Base-by-base conservation (phyloP, 257 asterid genomes). In the Marsdenia floribunda region DNA sequence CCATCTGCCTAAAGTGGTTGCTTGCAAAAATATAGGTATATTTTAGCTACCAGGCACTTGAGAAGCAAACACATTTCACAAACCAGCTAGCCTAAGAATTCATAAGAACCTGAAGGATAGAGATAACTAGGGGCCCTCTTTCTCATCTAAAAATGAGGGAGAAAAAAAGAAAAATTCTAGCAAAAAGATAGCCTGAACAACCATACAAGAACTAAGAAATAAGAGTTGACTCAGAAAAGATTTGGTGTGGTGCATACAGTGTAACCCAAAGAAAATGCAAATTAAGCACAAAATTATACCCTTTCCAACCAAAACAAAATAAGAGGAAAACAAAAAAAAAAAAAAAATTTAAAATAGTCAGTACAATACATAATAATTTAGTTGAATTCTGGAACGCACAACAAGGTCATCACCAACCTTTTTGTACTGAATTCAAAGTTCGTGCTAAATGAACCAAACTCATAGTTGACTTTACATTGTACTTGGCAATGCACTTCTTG, bases 381-480 rank as follows among this genome's bases (percentile, higher is more conserved):
- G 52, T 50, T 65, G 59, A 71, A 63, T 40, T 50, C 0, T 8
- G 3, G 18, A 8, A 44, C 6, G 2, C 44, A 65, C 70, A 69
- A 69, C 24, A 10, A 54, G 65, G 72, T 58, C 46, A 24, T 61
- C 57, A n/a, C 67, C 73, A 50, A 42, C 60, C 57, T 60, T 59
- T 46, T 15, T 46, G 58, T 52, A 37, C 13, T 18, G 66, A 26
- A 78, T 40, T 16, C 46, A 69, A 57, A 16, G 3, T 11, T 15
- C 22, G 74, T 54, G 53, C 54, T 8, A 68, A 55, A 61, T 37
- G 14, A 42, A 63, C 75, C 67, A 71, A 79, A 26, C 76, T 52
- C 71, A 63, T 12, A 68, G 65, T 78, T 77, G 84, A 83, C 82
- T 83, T 80, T 78, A 60, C 71, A 61, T 14, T 53, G 29, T 58